phyloP scores from a whole-genome alignment of 345 rosid species.

The Eucalyptus pauciflora region DNA sequence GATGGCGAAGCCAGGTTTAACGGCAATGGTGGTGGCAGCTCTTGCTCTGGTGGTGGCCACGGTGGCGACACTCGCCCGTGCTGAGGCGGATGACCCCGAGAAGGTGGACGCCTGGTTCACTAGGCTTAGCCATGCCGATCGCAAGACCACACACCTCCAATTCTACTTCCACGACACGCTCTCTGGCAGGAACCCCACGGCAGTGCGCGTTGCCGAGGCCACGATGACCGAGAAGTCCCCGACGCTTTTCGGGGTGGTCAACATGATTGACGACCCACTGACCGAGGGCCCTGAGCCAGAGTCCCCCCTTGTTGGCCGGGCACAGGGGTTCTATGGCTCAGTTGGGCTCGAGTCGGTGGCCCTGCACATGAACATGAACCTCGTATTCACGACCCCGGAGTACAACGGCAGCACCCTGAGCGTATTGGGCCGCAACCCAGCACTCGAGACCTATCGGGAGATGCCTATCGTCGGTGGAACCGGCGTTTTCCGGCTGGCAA shows the following conservation, averaged over 20 bases:
- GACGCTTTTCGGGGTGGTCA: slow-evolving; percentile 32
- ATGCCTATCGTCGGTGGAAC: slow-evolving; percentile 47
- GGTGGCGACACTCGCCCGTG: neutral
- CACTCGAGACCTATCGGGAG: neutral
- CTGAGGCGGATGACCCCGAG: neutral
- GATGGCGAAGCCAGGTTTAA: no score
- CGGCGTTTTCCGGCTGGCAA: slow-evolving; percentile 52
- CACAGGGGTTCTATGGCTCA: slow-evolving; percentile 50
- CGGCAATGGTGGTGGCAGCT: no score
- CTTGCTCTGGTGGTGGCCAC: no score
- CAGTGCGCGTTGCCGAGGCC: neutral
- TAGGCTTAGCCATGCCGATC: slow-evolving; percentile 2
- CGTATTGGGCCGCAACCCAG: slow-evolving; percentile 20
- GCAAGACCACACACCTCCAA: slow-evolving; percentile 45
- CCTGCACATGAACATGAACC: slow-evolving; percentile 9
- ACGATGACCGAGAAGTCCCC: slow-evolving; percentile 23
- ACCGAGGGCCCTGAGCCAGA: neutral
- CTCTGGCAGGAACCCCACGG: slow-evolving; percentile 21
- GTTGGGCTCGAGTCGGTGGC: neutral
- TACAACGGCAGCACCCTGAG: slow-evolving; percentile 64
- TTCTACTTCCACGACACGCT: slow-evolving; percentile 72
- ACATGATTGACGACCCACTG: neutral
- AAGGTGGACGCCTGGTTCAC: neutral
- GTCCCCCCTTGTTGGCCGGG: slow-evolving; percentile 30
- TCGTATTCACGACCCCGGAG: slow-evolving; percentile 36